phyloP scores from a whole-genome alignment of 1,284 basidiomycete species.

The Pseudozyma thailandica region DNA sequence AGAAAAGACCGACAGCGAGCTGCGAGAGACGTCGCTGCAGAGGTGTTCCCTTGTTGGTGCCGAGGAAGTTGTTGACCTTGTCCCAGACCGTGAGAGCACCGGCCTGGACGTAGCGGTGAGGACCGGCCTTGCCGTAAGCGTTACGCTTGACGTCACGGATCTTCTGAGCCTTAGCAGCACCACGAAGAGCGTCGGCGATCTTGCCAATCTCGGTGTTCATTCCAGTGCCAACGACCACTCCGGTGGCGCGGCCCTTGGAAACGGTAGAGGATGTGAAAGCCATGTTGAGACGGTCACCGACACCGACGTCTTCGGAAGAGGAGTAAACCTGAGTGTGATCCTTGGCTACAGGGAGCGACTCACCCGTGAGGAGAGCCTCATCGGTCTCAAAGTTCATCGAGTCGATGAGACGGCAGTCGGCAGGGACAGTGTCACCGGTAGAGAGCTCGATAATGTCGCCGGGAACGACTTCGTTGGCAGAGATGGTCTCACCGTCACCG shows the following conservation, averaged over 20 bases:
- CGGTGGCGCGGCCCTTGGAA: slow-evolving; percentile 76
- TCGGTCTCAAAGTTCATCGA: slow-evolving; percentile 70
- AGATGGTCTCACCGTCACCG: slow-evolving; percentile 72
- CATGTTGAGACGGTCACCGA: slow-evolving; percentile 75
- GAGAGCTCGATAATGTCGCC: slow-evolving; percentile 68
- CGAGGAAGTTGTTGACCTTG: slow-evolving; percentile 67
- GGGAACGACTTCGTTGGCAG: slow-evolving; percentile 75
- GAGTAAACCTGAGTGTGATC: slow-evolving; percentile 61
- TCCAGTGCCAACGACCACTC: slow-evolving; percentile 74
- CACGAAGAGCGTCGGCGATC: slow-evolving; percentile 65
- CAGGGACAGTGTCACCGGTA: slow-evolving; percentile 65
- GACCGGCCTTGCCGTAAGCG: slow-evolving; percentile 67
- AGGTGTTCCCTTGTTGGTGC: slow-evolving; percentile 68
- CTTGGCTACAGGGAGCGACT: slow-evolving; percentile 76
- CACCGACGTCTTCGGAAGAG: slow-evolving; percentile 57
- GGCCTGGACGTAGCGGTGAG: slow-evolving; percentile 68
- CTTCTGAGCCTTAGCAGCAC: slow-evolving; percentile 57
- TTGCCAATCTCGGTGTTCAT: slow-evolving; percentile 71
- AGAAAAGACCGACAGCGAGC: slow-evolving; percentile 66
- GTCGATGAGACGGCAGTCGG: slow-evolving; percentile 65
- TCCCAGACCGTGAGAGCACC: slow-evolving; percentile 68
- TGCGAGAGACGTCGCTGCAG: slow-evolving; percentile 68
- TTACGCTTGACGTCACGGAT: slow-evolving; percentile 72
- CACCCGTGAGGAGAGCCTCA: slow-evolving; percentile 78
- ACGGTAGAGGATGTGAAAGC: slow-evolving; percentile 75